These are phyloP conservation scores for Kwoniella heveanensis DNA, from an alignment of 768 basidiomycete species.

Conservation along the genomic window DNA sequence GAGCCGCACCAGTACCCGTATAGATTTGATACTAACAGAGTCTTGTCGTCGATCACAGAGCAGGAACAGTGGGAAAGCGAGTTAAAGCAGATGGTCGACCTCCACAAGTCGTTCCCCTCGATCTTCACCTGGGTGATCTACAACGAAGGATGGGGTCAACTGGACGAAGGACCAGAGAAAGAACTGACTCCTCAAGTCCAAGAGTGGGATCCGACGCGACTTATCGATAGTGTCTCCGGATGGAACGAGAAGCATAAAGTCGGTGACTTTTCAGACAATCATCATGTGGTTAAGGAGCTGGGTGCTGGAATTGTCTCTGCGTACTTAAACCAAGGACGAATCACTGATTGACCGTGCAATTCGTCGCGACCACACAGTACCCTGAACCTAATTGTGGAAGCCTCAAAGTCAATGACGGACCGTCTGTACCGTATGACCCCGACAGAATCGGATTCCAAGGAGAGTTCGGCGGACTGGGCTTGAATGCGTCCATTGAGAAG, in stretches of 20 bases:
- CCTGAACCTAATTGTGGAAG: constrained; percentile 29
- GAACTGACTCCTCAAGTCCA: constrained; percentile 21
- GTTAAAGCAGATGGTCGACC: constrained; percentile 24
- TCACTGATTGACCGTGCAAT: too few relatives aligned
- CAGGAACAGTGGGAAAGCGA: constrained; percentile 28
- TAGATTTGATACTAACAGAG: too few relatives aligned
- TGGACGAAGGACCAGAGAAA: constrained; percentile 19
- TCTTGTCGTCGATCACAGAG: constrained; percentile 7
- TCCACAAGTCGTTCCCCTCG: constrained; percentile 32
- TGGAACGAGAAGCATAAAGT: constrained; percentile 32
- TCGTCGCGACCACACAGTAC: too few relatives aligned
- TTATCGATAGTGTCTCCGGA: constrained; percentile 24
- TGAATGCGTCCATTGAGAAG: constrained; percentile 36
- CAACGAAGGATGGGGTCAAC: constrained; percentile 41
- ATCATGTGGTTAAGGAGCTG: constrained; percentile 29
- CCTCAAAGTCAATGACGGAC: not conserved
- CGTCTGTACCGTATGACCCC: constrained; percentile 27
- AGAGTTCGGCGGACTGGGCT: constrained; percentile 32
- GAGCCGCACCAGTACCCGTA: too few relatives aligned
- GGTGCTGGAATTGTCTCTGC: too few relatives aligned
- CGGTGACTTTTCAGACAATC: constrained; percentile 34
- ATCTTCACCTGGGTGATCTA: constrained; percentile 36
- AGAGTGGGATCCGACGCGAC: constrained; percentile 28
- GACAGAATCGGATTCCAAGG: constrained; percentile 36
- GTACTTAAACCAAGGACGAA: too few relatives aligned